These are phyloP conservation scores for Solanum sejunctum DNA, from an alignment of 257 asterid genomes.

Conservation along the genomic window DNA sequence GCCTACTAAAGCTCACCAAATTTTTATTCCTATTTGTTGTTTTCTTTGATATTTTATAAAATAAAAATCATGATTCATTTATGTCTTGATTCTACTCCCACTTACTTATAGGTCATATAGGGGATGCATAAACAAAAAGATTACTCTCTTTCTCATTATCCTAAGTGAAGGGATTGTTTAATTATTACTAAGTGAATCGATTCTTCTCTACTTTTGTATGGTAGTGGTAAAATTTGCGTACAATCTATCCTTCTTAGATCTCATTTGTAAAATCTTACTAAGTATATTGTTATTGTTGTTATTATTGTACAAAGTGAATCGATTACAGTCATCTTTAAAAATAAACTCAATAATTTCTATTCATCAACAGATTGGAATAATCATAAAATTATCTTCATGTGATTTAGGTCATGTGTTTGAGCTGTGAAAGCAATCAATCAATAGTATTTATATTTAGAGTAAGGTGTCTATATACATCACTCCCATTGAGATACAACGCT, in stretches of 20 bases:
- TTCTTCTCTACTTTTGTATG: no score
- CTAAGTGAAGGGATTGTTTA: neutral
- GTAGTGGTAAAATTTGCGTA: no score
- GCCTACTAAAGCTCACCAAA: constrained; percentile 19
- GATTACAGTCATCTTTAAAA: neutral
- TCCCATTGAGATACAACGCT: neutral
- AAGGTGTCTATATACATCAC: neutral
- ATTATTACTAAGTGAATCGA: neutral
- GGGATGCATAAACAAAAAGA: neutral
- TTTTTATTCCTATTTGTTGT: neutral
- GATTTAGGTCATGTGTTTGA: neutral
- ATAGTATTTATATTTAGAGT: neutral
- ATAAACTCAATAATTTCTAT: neutral
- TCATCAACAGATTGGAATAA: neutral
- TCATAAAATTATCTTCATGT: neutral
- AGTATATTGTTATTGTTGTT: no score
- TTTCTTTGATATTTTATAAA: neutral
- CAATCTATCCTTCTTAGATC: no score
- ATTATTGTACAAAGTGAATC: no score
- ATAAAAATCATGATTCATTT: neutral
- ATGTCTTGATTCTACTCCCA: neutral
- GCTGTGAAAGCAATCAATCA: neutral
- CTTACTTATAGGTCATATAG: neutral
- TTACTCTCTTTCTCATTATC: neutral
- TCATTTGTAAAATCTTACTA: no score